Evolutionary conservation across 495 filamentous ascomycete genomes (phyloP).

Genomic region (Lichina pygmaea): DNA sequence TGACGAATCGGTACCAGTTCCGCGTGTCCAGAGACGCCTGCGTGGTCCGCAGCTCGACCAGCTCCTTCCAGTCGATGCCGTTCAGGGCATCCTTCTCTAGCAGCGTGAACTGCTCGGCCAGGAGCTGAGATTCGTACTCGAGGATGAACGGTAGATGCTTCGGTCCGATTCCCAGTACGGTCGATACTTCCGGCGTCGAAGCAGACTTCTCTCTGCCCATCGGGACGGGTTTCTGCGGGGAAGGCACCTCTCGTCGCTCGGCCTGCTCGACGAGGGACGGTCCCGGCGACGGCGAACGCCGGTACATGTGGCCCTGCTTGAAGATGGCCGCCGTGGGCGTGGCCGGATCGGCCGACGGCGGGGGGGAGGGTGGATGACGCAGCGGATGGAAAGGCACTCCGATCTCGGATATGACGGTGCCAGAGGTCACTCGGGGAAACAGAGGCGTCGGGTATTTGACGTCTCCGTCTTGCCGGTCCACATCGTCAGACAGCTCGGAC

Average conservation of each 20-base stretch:
- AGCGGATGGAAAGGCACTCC: constrained; percentile 37
- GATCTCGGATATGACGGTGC: constrained; percentile 19
- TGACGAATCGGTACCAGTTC: constrained; percentile 84
- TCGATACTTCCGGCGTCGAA: not conserved
- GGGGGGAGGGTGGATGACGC: constrained; percentile 49
- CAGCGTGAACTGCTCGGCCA: constrained; percentile 85
- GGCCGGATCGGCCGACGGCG: constrained; percentile 42
- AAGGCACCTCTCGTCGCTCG: not conserved
- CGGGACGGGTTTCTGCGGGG: not conserved
- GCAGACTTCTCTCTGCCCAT: too few relatives aligned
- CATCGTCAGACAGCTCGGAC: constrained; percentile 51
- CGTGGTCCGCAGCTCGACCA: constrained; percentile 84
- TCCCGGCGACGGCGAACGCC: not conserved
- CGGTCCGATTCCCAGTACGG: not conserved
- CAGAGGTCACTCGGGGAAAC: constrained; percentile 13
- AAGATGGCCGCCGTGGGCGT: constrained; percentile 13
- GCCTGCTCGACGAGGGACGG: not conserved
- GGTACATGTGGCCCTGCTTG: not conserved
- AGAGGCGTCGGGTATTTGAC: constrained; percentile 10
- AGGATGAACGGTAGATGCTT: constrained; percentile 73
- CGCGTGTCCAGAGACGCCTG: constrained; percentile 35
- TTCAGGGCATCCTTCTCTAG: constrained; percentile 91
- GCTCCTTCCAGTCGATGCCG: constrained; percentile 92
- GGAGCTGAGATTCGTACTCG: constrained; percentile 63
- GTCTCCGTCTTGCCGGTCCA: constrained; percentile 19